Percentiles rank a stretch among this genome's conserved stretches.
phyloP scores from a whole-genome alignment of 163 green algal species.

The Scenedesmus sp. region DNA sequence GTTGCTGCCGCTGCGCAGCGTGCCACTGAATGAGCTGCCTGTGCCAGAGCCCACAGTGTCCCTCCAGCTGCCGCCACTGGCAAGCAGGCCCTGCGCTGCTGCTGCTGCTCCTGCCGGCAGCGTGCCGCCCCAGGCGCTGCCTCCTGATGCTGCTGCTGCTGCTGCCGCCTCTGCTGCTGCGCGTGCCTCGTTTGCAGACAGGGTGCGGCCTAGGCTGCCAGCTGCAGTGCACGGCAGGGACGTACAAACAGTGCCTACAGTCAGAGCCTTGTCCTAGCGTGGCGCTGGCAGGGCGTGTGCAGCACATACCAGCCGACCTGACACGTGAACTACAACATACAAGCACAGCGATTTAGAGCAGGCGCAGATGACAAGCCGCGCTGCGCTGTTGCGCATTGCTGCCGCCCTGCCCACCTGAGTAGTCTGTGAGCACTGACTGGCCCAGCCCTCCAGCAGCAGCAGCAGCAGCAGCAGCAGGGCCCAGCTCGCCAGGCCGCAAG shows the following conservation, averaged over 20 bases:
- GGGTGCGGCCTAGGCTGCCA: not conserved
- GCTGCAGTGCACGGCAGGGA: not conserved
- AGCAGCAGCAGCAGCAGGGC: not conserved
- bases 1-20: slow-evolving; percentile 4
- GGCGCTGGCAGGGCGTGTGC: too few species aligned
- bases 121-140: too few species aligned
- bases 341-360: too few species aligned
- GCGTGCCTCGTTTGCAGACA: not conserved
- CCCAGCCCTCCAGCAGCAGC: not conserved
- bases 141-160: slow-evolving; percentile 17
- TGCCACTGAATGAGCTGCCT: not conserved
- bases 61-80: not conserved
- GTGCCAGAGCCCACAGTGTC: not conserved
- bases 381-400: too few species aligned
- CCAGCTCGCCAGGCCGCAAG: not conserved
- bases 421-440: not conserved
- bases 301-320: too few species aligned
- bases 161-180: slow-evolving; percentile 28
- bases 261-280: not conserved
- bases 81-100: not conserved
- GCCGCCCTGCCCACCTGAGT: not conserved
- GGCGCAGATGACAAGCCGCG: too few species aligned
- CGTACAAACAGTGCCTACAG: not conserved
- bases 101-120: not conserved
- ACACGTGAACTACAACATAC: too few species aligned